Base-by-base conservation (phyloP, 1,284 basidiomycete species). In the Vanrija pseudolonga region DNA sequence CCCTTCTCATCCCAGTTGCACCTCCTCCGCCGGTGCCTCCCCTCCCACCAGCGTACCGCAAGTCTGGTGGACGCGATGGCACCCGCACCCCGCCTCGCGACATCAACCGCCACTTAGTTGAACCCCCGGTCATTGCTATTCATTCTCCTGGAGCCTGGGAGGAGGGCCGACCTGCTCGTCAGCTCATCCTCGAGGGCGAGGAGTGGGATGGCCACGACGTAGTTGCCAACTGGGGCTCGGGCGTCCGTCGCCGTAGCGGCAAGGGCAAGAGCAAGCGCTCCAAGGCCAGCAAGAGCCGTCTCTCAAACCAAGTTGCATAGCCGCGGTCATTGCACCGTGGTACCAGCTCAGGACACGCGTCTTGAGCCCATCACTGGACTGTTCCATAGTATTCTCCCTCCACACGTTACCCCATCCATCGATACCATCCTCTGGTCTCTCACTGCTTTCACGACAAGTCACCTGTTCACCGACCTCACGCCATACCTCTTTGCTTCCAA, bases 101-200 rank as follows among this genome's bases (percentile, higher is more conserved):
- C n/a, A 41, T n/a, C 46, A 45, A 14, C 53, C 54, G 12, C 53
- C 59, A 42, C 46, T 50, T 15, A 7, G 40, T 53, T 12, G 47
- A 59, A 24, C 59, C 67, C 8, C 75, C 73, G 1, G 51, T 68
- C 6, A 58, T 77, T 44, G 69, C 66, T 2, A 68, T 77, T 22
- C 67, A 67, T 41, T 68, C 65, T 39, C 75, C 75, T 8, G 69
- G 69, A 7, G 70, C 75, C 1, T 69, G 62, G 59, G 69, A 69
- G 44, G 69, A 67, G 6, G 72, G 72, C 11, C 55, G 68, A 4
- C 69, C 71, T 2, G 66, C 73, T 0, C 55, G 68, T 20, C 65
- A 68, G 36, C 56, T 76, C 42, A 63, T 72, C 1, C 57, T 77
- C 24, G 73, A 75, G 22, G 75, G 73, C 9, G 71, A 73, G 43